Conservation (phyloP, 257 asterid species). For the Asclepias syriaca region DNA sequence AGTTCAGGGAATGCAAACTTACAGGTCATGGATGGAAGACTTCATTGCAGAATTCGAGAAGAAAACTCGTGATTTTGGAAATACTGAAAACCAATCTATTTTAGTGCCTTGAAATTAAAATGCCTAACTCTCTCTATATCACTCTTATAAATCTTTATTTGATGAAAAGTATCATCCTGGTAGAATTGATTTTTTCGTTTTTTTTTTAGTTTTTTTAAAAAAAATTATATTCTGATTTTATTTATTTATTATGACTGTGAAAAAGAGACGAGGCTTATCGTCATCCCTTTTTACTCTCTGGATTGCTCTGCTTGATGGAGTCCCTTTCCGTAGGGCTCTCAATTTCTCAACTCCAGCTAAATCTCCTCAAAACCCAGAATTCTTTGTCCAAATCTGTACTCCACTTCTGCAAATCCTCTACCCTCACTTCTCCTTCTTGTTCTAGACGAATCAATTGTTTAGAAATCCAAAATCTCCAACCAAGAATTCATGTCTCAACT, state of each 20-base stretch:
- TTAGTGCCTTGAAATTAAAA: slow-evolving; percentile 22
- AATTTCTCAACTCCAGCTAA: slow-evolving; percentile 37
- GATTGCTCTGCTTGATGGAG: slow-evolving; percentile 47
- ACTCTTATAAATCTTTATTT: background rate
- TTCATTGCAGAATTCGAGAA: slow-evolving; percentile 52
- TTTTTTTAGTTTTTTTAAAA: too few species aligned
- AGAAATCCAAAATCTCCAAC: slow-evolving; percentile 21
- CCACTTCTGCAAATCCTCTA: slow-evolving; percentile 22
- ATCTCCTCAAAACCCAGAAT: slow-evolving; percentile 35
- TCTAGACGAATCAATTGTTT: slow-evolving; percentile 12
- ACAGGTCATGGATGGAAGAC: slow-evolving; percentile 84
- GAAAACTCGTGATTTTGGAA: slow-evolving; percentile 29
- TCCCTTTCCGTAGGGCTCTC: slow-evolving; percentile 57
- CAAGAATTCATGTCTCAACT: slow-evolving; percentile 10
- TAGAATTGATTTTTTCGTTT: too few species aligned
- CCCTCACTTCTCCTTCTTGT: slow-evolving; percentile 7
- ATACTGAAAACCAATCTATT: slow-evolving; percentile 26
- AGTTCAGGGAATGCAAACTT: slow-evolving; percentile 67
- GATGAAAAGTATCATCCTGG: background rate
- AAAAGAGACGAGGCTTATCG: background rate
- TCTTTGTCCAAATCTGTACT: slow-evolving; percentile 26
- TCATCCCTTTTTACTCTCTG: slow-evolving; percentile 9
- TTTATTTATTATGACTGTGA: too few species aligned
- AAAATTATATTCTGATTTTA: too few species aligned
- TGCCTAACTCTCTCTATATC: background rate